These are phyloP conservation scores for Fagus sylvatica DNA, from an alignment of 306 rosid species.

Conservation along the genomic window DNA sequence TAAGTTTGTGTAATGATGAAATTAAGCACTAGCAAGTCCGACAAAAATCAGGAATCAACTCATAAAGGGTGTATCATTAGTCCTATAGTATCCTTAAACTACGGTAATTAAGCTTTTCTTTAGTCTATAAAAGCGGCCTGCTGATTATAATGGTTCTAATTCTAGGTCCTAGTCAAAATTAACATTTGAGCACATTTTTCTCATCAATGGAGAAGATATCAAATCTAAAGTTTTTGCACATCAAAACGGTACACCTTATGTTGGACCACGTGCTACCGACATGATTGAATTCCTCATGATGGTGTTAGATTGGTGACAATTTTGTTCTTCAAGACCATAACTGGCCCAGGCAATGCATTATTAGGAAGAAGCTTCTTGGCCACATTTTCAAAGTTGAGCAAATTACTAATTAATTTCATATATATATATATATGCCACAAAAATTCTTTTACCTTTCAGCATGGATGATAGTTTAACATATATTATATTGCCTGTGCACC, in stretches of 20 bases:
- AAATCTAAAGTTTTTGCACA: background rate
- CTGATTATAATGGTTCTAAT: constrained; percentile 4
- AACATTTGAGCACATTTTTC: background rate
- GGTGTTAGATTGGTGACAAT: too few species aligned
- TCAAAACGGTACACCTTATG: too few species aligned
- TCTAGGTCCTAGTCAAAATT: background rate
- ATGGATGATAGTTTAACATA: too few species aligned
- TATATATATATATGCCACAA: too few species aligned
- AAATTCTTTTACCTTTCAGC: too few species aligned
- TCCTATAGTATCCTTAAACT: background rate
- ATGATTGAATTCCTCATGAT: too few species aligned
- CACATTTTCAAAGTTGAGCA: constrained; percentile 29
- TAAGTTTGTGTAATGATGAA: background rate
- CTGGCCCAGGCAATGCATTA: too few species aligned
- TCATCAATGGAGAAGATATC: background rate
- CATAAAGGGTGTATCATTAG: background rate
- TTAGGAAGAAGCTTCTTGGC: background rate
- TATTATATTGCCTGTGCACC: too few species aligned
- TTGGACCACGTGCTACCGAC: too few species aligned
- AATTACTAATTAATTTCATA: background rate
- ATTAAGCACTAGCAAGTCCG: background rate
- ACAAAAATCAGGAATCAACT: background rate
- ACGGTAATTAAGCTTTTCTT: background rate
- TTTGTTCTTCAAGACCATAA: too few species aligned
- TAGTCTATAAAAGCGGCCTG: constrained; percentile 30